Conservation (phyloP, 108 stramenopile genomes). For the Stephanodiscus minutulus region DNA sequence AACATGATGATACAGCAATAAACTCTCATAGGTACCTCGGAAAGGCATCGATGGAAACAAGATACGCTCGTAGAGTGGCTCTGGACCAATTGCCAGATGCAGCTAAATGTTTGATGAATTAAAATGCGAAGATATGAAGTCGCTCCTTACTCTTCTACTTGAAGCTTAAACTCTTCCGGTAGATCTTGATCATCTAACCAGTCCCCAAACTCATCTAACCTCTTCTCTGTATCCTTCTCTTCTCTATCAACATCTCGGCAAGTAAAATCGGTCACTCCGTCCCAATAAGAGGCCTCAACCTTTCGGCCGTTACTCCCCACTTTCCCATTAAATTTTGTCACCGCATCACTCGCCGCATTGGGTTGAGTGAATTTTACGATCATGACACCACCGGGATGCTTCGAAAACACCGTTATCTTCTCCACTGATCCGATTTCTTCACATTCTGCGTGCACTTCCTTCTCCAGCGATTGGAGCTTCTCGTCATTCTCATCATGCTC, state of each 20-base stretch:
- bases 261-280: slow-evolving; percentile 95
- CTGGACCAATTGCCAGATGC: slow-evolving; percentile 26
- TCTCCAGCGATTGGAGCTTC: slow-evolving; percentile 59
- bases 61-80: slow-evolving; percentile 37
- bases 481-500: slow-evolving; percentile 43
- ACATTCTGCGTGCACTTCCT: slow-evolving; percentile 63
- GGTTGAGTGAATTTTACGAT: slow-evolving; percentile 89
- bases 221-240: slow-evolving; percentile 69
- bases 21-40: slow-evolving; percentile 33
- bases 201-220: slow-evolving; percentile 93
- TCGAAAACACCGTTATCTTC: slow-evolving; percentile 93
- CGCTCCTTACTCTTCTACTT: slow-evolving; percentile 47
- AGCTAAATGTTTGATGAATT: slow-evolving; percentile 14
- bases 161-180: slow-evolving; percentile 86
- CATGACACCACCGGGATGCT: slow-evolving; percentile 79
- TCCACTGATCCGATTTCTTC: slow-evolving; percentile 80
- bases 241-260: slow-evolving; percentile 55
- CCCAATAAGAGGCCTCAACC: slow-evolving; percentile 89
- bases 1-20: background rate
- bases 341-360: slow-evolving; percentile 80
- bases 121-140: background rate
- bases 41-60: slow-evolving; percentile 21
- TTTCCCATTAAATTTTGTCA: slow-evolving; percentile 76
- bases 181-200: slow-evolving; percentile 94
- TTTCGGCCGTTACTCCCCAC: slow-evolving; percentile 18